These are phyloP conservation scores for Fimicolochytrium jonesii DNA, from an alignment of 192 early-diverging fungal genomes.

Conservation along the genomic window DNA sequence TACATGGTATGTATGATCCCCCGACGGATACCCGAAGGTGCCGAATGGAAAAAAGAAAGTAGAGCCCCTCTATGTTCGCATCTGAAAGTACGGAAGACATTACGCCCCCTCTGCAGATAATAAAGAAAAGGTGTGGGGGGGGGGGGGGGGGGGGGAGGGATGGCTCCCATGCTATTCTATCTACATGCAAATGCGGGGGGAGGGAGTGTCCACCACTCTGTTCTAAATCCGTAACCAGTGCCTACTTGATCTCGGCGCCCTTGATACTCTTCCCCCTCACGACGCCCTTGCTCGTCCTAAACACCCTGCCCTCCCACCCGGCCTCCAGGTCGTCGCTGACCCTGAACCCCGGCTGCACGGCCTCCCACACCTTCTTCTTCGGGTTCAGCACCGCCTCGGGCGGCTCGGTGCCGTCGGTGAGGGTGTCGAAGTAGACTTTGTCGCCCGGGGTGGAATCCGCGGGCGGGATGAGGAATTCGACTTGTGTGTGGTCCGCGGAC, in stretches of 20 bases:
- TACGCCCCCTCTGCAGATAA: too few species aligned
- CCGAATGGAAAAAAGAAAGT: too few species aligned
- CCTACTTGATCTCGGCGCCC: slow-evolving; percentile 43
- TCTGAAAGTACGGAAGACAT: too few species aligned
- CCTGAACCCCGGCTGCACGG: slow-evolving; percentile 80
- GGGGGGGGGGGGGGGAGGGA: too few species aligned
- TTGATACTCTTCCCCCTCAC: slow-evolving; percentile 36
- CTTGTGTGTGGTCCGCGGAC: slow-evolving; percentile 71
- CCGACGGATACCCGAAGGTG: too few species aligned
- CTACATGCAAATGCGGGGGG: too few species aligned
- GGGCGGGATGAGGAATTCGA: slow-evolving; percentile 91
- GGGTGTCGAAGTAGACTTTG: slow-evolving; percentile 76
- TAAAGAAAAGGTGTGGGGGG: too few species aligned
- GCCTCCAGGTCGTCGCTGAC: slow-evolving; percentile 49
- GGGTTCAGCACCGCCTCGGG: slow-evolving; percentile 92
- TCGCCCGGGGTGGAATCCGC: slow-evolving; percentile 82
- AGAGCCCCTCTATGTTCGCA: too few species aligned
- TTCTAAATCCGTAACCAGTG: too few species aligned
- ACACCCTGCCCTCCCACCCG: slow-evolving; percentile 45
- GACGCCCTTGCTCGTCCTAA: slow-evolving; percentile 44
- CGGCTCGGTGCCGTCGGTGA: slow-evolving; percentile 78
- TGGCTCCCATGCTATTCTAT: too few species aligned
- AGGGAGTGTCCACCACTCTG: too few species aligned
- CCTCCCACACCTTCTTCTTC: slow-evolving; percentile 98
- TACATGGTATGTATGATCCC: too few species aligned